A percentile compares a stretch with the other conserved stretches of the same genome.
Conservation (phyloP, 176 grass and related monocot species). For the Juncus inflexus region DNA sequence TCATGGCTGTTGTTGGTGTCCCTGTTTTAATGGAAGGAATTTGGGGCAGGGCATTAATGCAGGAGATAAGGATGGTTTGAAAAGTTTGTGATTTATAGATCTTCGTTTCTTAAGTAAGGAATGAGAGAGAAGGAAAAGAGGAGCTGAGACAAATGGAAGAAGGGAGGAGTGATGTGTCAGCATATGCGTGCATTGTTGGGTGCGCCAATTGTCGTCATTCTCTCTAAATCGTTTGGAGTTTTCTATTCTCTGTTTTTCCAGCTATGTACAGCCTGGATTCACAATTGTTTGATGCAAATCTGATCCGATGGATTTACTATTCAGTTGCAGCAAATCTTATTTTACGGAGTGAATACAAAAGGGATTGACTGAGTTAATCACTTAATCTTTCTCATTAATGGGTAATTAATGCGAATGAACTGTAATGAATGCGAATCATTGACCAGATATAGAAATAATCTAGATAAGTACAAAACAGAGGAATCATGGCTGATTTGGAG, state of each 20-base stretch:
- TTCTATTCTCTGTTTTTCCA: constrained; percentile 8
- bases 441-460: no score
- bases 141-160: not conserved
- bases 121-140: constrained; percentile 20
- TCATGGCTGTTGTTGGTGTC: not conserved
- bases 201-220: constrained; percentile 11
- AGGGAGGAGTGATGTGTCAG: constrained; percentile 20
- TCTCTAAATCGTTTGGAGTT: constrained; percentile 4
- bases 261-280: constrained; percentile 18
- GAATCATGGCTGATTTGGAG: no score
- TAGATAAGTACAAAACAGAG: no score
- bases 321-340: no score
- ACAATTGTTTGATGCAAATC: not conserved
- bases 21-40: not conserved
- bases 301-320: no score
- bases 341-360: no score
- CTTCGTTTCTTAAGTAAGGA: not conserved
- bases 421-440: no score
- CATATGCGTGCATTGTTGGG: not conserved
- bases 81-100: not conserved
- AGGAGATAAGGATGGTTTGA: constrained; percentile 11
- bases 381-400: no score
- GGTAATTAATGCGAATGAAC: no score
- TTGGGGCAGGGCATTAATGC: not conserved
- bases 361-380: no score